Base-by-base conservation (phyloP, 2,329 filamentous ascomycete species). In the Fusarium gaditjirri region DNA sequence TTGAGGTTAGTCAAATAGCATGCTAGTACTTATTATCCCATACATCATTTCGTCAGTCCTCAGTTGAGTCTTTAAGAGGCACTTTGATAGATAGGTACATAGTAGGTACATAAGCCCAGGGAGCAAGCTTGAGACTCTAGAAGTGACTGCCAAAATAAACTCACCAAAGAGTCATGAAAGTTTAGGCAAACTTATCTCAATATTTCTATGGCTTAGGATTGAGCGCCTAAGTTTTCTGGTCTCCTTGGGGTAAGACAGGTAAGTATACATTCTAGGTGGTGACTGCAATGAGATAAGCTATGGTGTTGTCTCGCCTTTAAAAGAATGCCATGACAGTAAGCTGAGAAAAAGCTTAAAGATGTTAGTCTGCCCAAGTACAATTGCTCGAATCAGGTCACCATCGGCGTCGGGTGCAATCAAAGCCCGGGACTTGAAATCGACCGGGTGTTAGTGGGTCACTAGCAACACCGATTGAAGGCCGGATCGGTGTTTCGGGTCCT, bases 401-500 rank as follows among this genome's bases (percentile, higher is more conserved):
- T 65, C 65, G 65, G 66, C 19, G 53, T 70, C 65, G 66, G 61
- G 31, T 41, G 43, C 43, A 49, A 43, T 65, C 14, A 27, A 69
- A 47, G 35, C 33, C 55, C 65, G 65, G 55, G 49, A 35, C 33
- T 44, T 54, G 33, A 47, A 36, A 59, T 73, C 65, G 70, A 56
- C 47, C 70, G 70, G 64, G 49, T 36, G 56, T 25, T 59, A 33
- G 52, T 66, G 61, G 68, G 67, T 46, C 65, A 29, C 41, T 33
- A 29, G 39, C 50, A 41, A 70, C 60, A 42, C 55, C 64, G 69
- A 65, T 46, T 44, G 44, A 71, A 65, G 64, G 43, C 70, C 69
- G 64, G 58, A 72, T 72, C 69, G 64, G 70, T 50, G 35, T 61
- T 61, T 72, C 59, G 65, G 55, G 31, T 58, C 52, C 59, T 60